These are phyloP conservation scores for Trametes versicolor DNA, from an alignment of 1,284 basidiomycete genomes.

Conservation along the genomic window DNA sequence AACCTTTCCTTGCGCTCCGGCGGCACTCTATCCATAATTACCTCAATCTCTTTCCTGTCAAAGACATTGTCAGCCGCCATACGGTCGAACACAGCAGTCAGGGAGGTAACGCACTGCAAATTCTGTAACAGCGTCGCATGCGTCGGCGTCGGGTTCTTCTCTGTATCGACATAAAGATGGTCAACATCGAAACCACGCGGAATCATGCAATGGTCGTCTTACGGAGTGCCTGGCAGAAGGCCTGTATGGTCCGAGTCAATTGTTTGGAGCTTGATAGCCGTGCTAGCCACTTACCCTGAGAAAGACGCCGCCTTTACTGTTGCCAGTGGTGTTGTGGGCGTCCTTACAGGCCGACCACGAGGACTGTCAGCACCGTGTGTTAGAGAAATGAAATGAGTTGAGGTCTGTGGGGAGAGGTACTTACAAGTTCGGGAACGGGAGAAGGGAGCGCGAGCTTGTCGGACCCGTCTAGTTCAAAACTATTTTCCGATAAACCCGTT, in stretches of 20 bases:
- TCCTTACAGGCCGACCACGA: slow-evolving; percentile 9
- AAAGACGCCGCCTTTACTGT: slow-evolving; percentile 3
- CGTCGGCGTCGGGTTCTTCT: background rate
- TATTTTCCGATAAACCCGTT: background rate
- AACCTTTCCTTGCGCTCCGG: background rate
- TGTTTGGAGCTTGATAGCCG: background rate
- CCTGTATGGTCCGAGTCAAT: background rate
- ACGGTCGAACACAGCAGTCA: too few species aligned
- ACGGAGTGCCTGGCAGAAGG: slow-evolving; percentile 5
- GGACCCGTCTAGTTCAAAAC: background rate
- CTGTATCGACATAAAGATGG: background rate
- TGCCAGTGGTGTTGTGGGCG: background rate
- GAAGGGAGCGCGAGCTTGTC: background rate
- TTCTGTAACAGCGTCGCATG: background rate
- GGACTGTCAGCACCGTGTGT: background rate
- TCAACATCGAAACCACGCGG: background rate
- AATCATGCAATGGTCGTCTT: background rate
- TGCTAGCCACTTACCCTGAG: background rate
- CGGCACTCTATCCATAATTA: background rate
- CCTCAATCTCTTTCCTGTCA: background rate
- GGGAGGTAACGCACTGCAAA: background rate
- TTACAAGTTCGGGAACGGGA: background rate
- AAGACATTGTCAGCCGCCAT: background rate
- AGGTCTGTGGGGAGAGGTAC: background rate
- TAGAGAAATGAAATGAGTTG: background rate